Evolutionary conservation across 139 green algal species (phyloP), one percentile per base, ranked within the genome.

Genomic region (Chlamydomonas sp.): DNA sequence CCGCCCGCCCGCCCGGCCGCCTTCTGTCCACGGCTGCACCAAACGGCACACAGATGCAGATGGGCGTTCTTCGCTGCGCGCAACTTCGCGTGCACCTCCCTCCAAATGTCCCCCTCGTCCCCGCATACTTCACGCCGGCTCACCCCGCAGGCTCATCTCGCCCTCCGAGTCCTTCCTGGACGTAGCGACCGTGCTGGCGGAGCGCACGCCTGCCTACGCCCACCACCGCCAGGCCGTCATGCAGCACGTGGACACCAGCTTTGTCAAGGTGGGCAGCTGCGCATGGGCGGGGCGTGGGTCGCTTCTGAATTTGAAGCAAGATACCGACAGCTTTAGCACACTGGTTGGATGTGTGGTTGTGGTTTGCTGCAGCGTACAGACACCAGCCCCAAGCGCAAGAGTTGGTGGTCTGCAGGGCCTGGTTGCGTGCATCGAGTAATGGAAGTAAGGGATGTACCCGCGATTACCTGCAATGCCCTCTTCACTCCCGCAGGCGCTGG

Each of bases 241-340:
- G 60, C n/a, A 14, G 59, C 84, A 92, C 16, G 80, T 88, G 16
- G 67, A 90, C 15, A 77, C 4, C 73, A 88, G 84, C 64, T 92
- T 81, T 68, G 6, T 57, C 61, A 80, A 80, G 83, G 83, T 87
- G 1, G 4, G 75, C 3, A 49, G 64, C 3, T 18, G 66, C 31
- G 31, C 31, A 49, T 49, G 31, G 31, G 31, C 31, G 31, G 31
- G 31, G 31, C 31, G 31, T 49, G 31, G 31, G 31, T 0, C 0
- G 31, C 31, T 49, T 49, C 31, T 49, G 31, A 49, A 49, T 49
- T 49, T 49, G 31, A 49, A 49, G 31, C 31, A 49, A 49, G 31
- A 49, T 49, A 49, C 31, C 31, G 31, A 49, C 31, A 49, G 31
- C 31, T 49, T 49, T 49, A 49, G 31, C 31, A 49, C 31, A 49